Conservation (phyloP, 441 rosid species). For the Euphorbia corollata region DNA sequence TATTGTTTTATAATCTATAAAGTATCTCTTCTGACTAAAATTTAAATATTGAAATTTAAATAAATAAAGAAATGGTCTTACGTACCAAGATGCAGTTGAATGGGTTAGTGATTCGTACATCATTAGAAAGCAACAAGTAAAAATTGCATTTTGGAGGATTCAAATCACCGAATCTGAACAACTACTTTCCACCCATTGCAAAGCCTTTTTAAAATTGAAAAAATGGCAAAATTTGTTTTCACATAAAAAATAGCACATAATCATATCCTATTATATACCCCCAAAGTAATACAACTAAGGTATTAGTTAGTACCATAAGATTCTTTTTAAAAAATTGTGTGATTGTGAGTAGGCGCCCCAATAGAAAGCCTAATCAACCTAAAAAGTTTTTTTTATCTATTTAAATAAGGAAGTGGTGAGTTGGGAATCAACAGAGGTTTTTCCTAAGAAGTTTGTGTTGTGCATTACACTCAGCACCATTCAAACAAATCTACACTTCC, state of each 20-base stretch:
- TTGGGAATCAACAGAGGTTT: constrained; percentile 6
- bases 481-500: neutral
- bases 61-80: neutral
- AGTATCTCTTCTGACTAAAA: too few relatives aligned
- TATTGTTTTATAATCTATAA: too few relatives aligned
- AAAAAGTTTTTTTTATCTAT: neutral
- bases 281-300: neutral
- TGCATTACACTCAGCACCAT: neutral
- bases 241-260: neutral
- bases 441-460: neutral
- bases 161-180: neutral
- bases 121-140: neutral
- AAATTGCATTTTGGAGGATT: neutral
- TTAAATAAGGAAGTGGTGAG: neutral
- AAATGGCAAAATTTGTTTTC: neutral
- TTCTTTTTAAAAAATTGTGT: neutral
- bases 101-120: neutral
- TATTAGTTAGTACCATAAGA: neutral
- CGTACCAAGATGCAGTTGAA: neutral
- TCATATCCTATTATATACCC: neutral
- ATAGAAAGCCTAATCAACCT: neutral
- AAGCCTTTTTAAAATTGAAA: neutral
- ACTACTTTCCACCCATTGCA: neutral
- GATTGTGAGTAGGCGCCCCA: neutral
- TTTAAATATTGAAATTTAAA: too few relatives aligned